phyloP scores from a whole-genome alignment of 208 protist species.

The Leishmania arabica region DNA sequence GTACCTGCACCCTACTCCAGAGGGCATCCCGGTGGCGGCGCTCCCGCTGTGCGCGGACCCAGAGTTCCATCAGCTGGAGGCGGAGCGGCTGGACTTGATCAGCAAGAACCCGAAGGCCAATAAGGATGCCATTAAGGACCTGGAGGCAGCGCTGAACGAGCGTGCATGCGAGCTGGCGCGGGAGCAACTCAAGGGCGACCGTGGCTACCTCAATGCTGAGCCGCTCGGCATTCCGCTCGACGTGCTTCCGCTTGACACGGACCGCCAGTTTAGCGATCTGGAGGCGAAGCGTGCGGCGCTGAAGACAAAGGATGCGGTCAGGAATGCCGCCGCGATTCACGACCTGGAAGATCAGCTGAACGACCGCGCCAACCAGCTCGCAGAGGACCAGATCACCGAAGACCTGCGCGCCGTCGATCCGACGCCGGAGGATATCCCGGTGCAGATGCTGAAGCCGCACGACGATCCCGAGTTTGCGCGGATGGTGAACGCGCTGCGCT shows the following conservation, averaged over 20 bases:
- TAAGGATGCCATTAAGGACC: slow-evolving; percentile 45
- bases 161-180: slow-evolving; percentile 55
- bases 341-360: slow-evolving; percentile 79
- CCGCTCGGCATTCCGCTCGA: slow-evolving; percentile 66
- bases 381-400: slow-evolving; percentile 61
- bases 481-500: slow-evolving; percentile 59
- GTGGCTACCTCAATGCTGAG: slow-evolving; percentile 69
- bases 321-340: slow-evolving; percentile 52
- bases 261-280: slow-evolving; percentile 62
- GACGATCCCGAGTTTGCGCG: slow-evolving; percentile 63
- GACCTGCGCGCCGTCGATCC: slow-evolving; percentile 59
- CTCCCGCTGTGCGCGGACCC: slow-evolving; percentile 57
- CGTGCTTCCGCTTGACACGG: slow-evolving; percentile 65
- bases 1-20: slow-evolving; percentile 54
- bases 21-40: slow-evolving; percentile 50
- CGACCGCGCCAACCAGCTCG: slow-evolving; percentile 62
- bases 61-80: slow-evolving; percentile 64
- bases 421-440: slow-evolving; percentile 53
- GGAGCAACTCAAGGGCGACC: slow-evolving; percentile 46
- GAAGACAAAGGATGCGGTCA: slow-evolving; percentile 53
- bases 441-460: slow-evolving; percentile 60
- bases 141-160: slow-evolving; percentile 71
- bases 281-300: slow-evolving; percentile 62
- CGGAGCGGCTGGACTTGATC: slow-evolving; percentile 56
- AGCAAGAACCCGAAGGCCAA: slow-evolving; percentile 52